Base-by-base conservation (phyloP, 306 rosid species). In the Rosa rugosa region DNA sequence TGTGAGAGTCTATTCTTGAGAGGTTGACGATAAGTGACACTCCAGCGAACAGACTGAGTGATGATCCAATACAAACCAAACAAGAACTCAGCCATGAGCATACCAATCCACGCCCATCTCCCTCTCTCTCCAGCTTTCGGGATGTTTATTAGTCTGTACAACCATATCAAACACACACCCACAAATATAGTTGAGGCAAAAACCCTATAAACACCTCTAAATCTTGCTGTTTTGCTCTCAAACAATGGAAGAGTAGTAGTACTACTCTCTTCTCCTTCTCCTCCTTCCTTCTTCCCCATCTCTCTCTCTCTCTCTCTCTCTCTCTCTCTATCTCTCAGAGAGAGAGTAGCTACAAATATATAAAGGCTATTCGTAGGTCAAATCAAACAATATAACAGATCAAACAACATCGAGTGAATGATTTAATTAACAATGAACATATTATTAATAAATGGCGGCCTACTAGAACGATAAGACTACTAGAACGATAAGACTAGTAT, bases 11-110 rank as follows among this genome's bases (percentile, higher is more conserved):
- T 80, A 4, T 89, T 46, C 23, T 83, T 85, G 83, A 76, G 83
- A 72, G 96, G 86, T 9, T 75, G 70, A 45, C 72, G 79, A 31
- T 27, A 54, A 46, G 78, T 22, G 36, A 81, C 38, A 13, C 41
- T 84, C 90, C 91, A 87, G 11, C 94, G 91, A 59, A 78, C 51
- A 44, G 97, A 85, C 70, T 85, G 97, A 64, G 91, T 86, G 50
- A 85, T 34, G 0, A 92, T 83, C 97, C 97, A 92, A 70, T 82
- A 90, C 3, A 90, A 2, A 13, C 96, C 86, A 31, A 90, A 92
- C 0, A 63, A 17, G 0, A 85, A 0, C 31, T 92, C 97, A 0
- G 84, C 60, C 41, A 75, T 4, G 47, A 76, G 79, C 80, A 86
- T 14, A 20, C 83, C 83, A 34, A 89, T 75, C 88, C 91, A 85